A percentile compares a stretch with the other conserved stretches of the same genome.
Conservation (phyloP, 2,329 filamentous ascomycete species). For the Rhynchosporium graminicola region DNA sequence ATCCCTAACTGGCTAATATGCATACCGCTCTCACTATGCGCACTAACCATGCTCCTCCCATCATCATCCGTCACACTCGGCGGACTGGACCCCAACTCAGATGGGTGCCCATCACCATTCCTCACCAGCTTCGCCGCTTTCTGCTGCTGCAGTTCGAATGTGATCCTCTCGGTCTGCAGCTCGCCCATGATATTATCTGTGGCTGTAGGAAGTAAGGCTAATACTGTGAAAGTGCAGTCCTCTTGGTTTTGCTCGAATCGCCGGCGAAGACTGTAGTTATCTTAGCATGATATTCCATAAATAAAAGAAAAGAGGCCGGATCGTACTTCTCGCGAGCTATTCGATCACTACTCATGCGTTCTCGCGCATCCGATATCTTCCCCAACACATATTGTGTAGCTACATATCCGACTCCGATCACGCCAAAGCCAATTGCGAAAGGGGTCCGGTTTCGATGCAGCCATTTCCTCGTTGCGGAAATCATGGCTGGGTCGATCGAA, state of each 20-base stretch:
- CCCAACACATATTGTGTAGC: constrained; percentile 88
- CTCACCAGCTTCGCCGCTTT: constrained; percentile 72
- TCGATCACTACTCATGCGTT: constrained; percentile 94
- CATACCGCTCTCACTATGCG: constrained; percentile 79
- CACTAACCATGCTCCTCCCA: constrained; percentile 71
- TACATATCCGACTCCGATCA: constrained; percentile 87
- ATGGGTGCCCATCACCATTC: constrained; percentile 51
- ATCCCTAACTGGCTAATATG: constrained; percentile 76
- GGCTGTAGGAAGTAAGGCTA: constrained; percentile 90
- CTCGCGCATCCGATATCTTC: constrained; percentile 89
- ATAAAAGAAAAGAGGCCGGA: not conserved
- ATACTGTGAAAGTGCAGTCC: constrained; percentile 95
- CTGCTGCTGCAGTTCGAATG: constrained; percentile 91
- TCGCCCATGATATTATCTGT: constrained; percentile 85
- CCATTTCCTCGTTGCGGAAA: constrained; percentile 81
- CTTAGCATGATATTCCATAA: constrained; percentile 22
- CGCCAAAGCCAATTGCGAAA: constrained; percentile 82
- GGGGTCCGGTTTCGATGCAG: constrained; percentile 87
- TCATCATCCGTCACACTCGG: constrained; percentile 82
- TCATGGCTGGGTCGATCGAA: constrained; percentile 47
- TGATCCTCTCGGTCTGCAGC: constrained; percentile 89
- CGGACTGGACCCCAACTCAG: constrained; percentile 44
- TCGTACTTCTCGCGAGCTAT: constrained; percentile 94
- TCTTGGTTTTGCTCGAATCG: constrained; percentile 99
- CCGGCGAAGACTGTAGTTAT: constrained; percentile 70